phyloP scores from a whole-genome alignment of 2,329 filamentous ascomycete genomes.

The Hymenotorrendiella dingleyae region DNA sequence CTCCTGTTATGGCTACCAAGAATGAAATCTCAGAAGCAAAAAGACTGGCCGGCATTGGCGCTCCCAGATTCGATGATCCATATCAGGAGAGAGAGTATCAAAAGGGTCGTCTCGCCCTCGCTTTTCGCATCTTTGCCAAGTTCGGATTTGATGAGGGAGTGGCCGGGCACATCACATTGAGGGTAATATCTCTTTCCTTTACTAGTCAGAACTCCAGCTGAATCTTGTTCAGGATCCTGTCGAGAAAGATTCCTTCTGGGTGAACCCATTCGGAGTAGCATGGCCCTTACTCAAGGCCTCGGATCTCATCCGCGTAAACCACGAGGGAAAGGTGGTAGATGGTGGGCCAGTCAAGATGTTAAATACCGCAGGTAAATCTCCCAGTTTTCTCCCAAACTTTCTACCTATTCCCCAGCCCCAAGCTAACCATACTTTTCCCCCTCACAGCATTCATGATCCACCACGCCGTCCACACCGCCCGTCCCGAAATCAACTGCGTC shows the following conservation, averaged over 20 bases:
- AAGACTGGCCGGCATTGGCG: not conserved
- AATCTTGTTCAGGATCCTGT: conserved; percentile 27
- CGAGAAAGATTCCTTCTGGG: conserved; percentile 30
- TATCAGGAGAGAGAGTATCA: conserved; percentile 24
- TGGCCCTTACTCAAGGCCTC: conserved; percentile 48
- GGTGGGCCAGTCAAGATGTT: conserved; percentile 41
- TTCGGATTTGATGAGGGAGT: conserved; percentile 37
- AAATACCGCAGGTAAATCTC: conserved; percentile 25
- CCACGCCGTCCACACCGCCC: conserved; percentile 46
- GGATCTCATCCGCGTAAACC: conserved; percentile 62
- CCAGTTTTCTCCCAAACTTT: not conserved
- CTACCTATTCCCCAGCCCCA: too few species aligned
- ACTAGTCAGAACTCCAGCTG: not conserved
- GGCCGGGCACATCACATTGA: conserved; percentile 36
- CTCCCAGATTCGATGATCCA: conserved; percentile 3
- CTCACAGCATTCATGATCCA: not conserved
- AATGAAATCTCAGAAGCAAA: not conserved
- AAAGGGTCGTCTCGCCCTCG: conserved; percentile 36
- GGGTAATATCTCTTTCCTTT: conserved; percentile 7
- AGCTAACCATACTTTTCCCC: not conserved
- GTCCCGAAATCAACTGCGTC: conserved; percentile 50
- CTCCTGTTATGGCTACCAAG: not conserved
- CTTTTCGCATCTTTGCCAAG: conserved; percentile 39
- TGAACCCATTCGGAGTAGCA: conserved; percentile 31
- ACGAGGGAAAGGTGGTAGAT: conserved; percentile 55